Percentiles rank a stretch among this genome's conserved stretches.
Conservation (phyloP, 1,284 basidiomycete species). For the Schizophyllum commune region DNA sequence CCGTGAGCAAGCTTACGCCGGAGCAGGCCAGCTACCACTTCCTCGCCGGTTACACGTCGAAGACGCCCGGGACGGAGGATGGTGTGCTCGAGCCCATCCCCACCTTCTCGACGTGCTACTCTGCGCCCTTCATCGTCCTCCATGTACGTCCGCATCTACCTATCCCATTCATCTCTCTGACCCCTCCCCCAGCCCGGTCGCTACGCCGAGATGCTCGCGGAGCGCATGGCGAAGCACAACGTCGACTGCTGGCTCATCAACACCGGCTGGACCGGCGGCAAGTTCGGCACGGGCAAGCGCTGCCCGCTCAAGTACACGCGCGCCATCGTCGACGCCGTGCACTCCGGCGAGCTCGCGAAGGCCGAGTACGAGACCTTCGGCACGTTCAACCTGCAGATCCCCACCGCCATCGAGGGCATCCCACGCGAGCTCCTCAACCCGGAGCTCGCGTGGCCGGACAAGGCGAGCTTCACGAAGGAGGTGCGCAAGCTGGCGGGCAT, state of each 20-base stretch:
- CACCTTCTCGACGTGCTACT: constrained; percentile 99
- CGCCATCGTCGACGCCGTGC: constrained; percentile 94
- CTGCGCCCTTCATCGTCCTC: constrained; percentile 97
- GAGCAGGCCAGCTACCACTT: constrained; percentile 98
- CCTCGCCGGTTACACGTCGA: constrained; percentile 93
- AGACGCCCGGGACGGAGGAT: constrained; percentile 97
- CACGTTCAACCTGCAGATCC: constrained; percentile 77
- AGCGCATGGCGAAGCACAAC: constrained; percentile 87
- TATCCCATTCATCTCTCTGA: neutral
- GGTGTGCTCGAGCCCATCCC: constrained; percentile 97
- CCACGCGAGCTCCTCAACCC: constrained; percentile 89
- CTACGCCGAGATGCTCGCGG: constrained; percentile 96
- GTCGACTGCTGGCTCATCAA: constrained; percentile 99
- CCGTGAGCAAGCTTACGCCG: constrained; percentile 87
- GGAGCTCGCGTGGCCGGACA: constrained; percentile 75
- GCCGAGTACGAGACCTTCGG: constrained; percentile 84
- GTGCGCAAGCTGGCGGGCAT: constrained; percentile 81
- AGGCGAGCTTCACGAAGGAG: constrained; percentile 81
- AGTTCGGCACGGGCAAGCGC: constrained; percentile 86
- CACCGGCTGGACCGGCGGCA: constrained; percentile 97
- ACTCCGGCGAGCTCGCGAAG: constrained; percentile 85
- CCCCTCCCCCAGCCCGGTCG: constrained; percentile 66
- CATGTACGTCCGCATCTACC: constrained; percentile 49
- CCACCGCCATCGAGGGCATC: constrained; percentile 74
- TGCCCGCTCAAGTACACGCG: constrained; percentile 96